Conservation (phyloP, 2,329 filamentous ascomycete genomes). For the Calonectria crousiana region DNA sequence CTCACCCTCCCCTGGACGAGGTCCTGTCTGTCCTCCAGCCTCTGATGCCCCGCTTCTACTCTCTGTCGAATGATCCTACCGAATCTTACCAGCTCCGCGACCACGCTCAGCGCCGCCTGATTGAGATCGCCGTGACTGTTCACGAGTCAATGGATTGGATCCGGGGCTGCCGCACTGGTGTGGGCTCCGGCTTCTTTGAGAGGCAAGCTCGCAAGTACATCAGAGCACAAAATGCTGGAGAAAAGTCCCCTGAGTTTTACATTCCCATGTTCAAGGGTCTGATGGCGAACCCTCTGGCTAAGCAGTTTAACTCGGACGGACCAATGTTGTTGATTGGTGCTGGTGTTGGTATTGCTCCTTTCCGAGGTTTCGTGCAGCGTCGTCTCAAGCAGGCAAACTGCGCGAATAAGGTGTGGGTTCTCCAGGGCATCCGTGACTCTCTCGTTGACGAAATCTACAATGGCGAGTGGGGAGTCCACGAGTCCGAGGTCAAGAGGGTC, state of each 20-base stretch:
- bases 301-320: slow-evolving; percentile 91
- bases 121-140: slow-evolving; percentile 97
- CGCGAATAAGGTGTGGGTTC: slow-evolving; percentile 97
- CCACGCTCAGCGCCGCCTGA: slow-evolving; percentile 79
- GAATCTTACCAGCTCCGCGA: slow-evolving; percentile 77
- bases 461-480: slow-evolving; percentile 95
- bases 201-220: slow-evolving; percentile 82
- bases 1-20: slow-evolving; percentile 86
- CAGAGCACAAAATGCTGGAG: slow-evolving; percentile 73
- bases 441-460: slow-evolving; percentile 96
- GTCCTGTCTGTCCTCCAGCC: slow-evolving; percentile 85
- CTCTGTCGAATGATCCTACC: slow-evolving; percentile 94
- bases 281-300: slow-evolving; percentile 96
- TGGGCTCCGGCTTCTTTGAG: slow-evolving; percentile 95
- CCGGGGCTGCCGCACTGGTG: slow-evolving; percentile 78
- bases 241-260: slow-evolving; percentile 71
- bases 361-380: slow-evolving; percentile 97
- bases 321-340: slow-evolving; percentile 98
- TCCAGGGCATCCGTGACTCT: slow-evolving; percentile 94
- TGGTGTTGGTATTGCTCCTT: slow-evolving; percentile 95
- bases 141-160: slow-evolving; percentile 89
- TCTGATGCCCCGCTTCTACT: slow-evolving; percentile 98
- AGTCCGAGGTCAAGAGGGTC: slow-evolving; percentile 86
- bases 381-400: slow-evolving; percentile 94
- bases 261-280: slow-evolving; percentile 98